These are phyloP conservation scores for Zelopaecilomyces penicillatus DNA, from an alignment of 2,329 filamentous ascomycete species.

Conservation along the genomic window DNA sequence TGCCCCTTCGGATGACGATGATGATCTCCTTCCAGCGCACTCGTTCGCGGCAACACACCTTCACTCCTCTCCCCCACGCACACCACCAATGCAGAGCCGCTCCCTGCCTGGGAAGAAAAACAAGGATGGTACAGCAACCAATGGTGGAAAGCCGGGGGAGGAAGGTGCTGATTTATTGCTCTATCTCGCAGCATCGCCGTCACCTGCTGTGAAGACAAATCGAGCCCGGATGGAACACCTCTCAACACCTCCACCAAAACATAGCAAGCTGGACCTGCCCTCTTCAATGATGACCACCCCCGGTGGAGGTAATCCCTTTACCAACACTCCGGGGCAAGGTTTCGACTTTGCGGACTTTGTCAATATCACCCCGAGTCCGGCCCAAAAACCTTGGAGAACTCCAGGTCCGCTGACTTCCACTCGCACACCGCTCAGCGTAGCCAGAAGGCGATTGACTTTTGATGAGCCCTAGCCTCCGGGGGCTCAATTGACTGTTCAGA, in stretches of 20 bases:
- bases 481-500: too few relatives aligned
- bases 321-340: constrained; percentile 68
- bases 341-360: constrained; percentile 97
- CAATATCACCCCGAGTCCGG: constrained; percentile 93
- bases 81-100: constrained; percentile 61
- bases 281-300: constrained; percentile 89
- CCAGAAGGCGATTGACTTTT: constrained; percentile 73
- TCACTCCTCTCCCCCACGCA: constrained; percentile 75
- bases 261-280: constrained; percentile 57
- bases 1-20: constrained; percentile 68
- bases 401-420: constrained; percentile 48
- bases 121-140: constrained; percentile 37
- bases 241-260: constrained; percentile 68
- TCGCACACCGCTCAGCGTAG: constrained; percentile 54
- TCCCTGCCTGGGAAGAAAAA: constrained; percentile 37
- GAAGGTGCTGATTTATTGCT: constrained; percentile 75
- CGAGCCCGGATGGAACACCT: constrained; percentile 53
- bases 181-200: constrained; percentile 86
- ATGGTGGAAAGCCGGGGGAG: constrained; percentile 54
- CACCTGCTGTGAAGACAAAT: constrained; percentile 57
- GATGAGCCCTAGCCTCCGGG: constrained; percentile 46
- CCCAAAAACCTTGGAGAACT: constrained; percentile 82
- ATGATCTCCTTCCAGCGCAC: constrained; percentile 68
- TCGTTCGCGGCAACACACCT: constrained; percentile 60
- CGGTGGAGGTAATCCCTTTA: constrained; percentile 58